Evolutionary conservation across 2,329 filamentous ascomycete species (phyloP).

Genomic region (Xylariaceae sp.): DNA sequence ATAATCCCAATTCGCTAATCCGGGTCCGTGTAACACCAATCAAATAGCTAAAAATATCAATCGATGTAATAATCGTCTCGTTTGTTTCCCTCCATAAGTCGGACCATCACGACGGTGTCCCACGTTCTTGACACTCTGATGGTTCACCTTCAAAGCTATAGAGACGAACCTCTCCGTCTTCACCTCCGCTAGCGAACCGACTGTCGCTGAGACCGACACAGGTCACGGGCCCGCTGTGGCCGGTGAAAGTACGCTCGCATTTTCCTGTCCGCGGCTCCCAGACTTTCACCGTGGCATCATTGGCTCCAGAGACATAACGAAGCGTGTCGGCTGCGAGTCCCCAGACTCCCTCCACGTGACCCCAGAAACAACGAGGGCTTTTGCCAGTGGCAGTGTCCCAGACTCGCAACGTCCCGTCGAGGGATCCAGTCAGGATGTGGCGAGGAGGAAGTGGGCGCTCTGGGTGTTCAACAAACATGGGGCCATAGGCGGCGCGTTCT

Average conservation of each 20-base stretch:
- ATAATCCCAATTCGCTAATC: constrained; percentile 3
- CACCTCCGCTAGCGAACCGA: constrained; percentile 84
- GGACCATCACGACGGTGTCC: constrained; percentile 45
- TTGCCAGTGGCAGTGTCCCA: constrained; percentile 84
- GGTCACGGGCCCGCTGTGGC: constrained; percentile 86
- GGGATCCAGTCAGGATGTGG: constrained; percentile 89
- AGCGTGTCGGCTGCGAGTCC: constrained; percentile 84
- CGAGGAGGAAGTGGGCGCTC: constrained; percentile 72
- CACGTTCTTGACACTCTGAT: constrained; percentile 44
- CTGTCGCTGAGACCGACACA: constrained; percentile 90
- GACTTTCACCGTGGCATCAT: constrained; percentile 91
- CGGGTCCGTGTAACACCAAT: neutral
- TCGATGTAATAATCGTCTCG: neutral
- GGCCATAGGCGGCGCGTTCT: constrained; percentile 55
- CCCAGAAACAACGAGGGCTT: constrained; percentile 90
- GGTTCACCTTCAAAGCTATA: constrained; percentile 67
- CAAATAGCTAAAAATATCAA: neutral
- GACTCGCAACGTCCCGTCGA: constrained; percentile 87
- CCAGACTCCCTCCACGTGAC: constrained; percentile 96
- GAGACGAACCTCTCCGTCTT: constrained; percentile 87
- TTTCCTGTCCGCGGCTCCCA: constrained; percentile 93
- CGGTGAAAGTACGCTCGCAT: constrained; percentile 88
- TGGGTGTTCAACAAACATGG: constrained; percentile 58
- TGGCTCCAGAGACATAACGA: constrained; percentile 81
- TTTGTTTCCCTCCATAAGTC: neutral